Percentiles rank a stretch among this genome's conserved stretches.
These are phyloP conservation scores for Conringia planisiliqua DNA, from an alignment of 345 rosid genomes.

Conservation along the genomic window DNA sequence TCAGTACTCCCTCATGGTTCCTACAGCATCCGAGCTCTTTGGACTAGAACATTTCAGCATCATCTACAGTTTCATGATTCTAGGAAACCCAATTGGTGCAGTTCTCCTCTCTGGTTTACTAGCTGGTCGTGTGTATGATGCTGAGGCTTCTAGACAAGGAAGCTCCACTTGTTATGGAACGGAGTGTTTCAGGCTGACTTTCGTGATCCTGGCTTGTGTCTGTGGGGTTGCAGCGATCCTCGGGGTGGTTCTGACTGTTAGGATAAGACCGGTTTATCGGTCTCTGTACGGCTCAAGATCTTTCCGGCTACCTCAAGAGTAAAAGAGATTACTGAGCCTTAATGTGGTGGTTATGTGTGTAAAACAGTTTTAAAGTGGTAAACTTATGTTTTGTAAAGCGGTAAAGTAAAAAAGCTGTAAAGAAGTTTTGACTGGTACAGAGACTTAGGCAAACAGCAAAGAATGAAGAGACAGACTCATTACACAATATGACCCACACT, in stretches of 20 bases:
- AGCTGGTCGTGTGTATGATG: not conserved
- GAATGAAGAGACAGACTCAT: conserved; percentile 34
- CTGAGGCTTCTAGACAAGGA: not conserved
- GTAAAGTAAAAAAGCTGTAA: conserved; percentile 17
- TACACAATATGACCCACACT: conserved; percentile 22
- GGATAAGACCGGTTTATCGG: not conserved
- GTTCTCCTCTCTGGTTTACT: not conserved
- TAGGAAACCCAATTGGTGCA: not conserved
- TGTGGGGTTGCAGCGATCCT: not conserved
- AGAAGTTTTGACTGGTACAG: conserved; percentile 30
- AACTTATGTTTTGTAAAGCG: not conserved
- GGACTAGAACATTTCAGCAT: not conserved
- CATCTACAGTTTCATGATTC: not conserved
- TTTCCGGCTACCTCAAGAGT: not conserved
- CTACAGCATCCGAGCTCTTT: not conserved
- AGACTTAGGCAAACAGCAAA: conserved; percentile 31
- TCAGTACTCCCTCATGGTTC: not conserved
- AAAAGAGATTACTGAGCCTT: not conserved
- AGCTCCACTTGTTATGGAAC: not conserved
- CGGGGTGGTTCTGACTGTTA: not conserved
- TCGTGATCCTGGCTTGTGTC: not conserved
- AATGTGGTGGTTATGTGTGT: conserved; percentile 31
- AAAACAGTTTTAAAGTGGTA: not conserved
- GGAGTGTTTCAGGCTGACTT: not conserved
- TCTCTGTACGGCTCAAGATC: conserved; percentile 36